Evolutionary conservation across 257 asterid species (phyloP).

Genomic region (Fraxinus americana): DNA sequence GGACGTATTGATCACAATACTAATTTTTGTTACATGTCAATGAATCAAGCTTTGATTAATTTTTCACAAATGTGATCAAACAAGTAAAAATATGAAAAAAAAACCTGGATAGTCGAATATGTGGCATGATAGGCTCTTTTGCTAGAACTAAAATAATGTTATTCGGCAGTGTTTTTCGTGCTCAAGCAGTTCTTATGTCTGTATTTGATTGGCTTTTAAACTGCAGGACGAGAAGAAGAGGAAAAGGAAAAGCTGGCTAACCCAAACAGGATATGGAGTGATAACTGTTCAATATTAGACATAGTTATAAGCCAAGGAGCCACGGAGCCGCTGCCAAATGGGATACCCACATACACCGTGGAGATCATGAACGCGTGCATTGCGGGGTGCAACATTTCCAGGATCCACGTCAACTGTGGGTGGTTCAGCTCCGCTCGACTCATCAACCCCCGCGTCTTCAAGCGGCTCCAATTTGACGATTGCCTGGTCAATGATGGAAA

Average conservation of each 20-base stretch:
- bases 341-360: conserved; percentile 88
- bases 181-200: not conserved
- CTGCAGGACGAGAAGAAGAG: conserved; percentile 11
- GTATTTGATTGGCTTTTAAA: not conserved
- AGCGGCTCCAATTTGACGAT: conserved; percentile 67
- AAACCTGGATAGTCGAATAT: too few species aligned
- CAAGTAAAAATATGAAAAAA: too few species aligned
- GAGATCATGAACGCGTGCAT: conserved; percentile 74
- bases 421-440: conserved; percentile 97
- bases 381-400: conserved; percentile 68
- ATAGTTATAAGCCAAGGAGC: conserved; percentile 73
- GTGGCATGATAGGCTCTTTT: too few species aligned
- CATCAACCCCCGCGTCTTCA: conserved; percentile 73
- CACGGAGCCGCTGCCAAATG: conserved; percentile 73
- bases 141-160: too few species aligned
- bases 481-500: conserved; percentile 83
- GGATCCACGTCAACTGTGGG: conserved; percentile 76
- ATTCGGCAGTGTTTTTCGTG: too few species aligned
- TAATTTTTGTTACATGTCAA: too few species aligned
- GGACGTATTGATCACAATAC: too few species aligned
- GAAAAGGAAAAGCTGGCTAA: conserved; percentile 40
- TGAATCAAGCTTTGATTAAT: too few species aligned
- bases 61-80: too few species aligned
- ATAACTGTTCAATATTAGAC: conserved; percentile 73
- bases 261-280: conserved; percentile 81